phyloP scores from a whole-genome alignment of 768 basidiomycete genomes.

The Botryobasidium botryosum region DNA sequence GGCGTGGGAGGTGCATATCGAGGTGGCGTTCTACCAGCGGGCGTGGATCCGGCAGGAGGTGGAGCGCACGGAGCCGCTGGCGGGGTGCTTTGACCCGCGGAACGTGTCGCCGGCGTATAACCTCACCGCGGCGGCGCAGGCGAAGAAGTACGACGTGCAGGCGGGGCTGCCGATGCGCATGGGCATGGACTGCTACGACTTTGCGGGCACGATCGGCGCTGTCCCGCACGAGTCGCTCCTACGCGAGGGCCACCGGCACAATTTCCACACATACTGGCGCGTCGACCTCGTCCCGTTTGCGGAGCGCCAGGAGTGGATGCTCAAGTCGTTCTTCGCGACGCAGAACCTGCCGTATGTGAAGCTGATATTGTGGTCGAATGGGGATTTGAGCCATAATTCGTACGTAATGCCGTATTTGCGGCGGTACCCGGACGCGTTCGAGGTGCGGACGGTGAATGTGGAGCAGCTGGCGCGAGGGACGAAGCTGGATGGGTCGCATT shows the following conservation, averaged over 20 bases:
- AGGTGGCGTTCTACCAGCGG: conserved; percentile 61
- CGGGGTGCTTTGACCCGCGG: conserved; percentile 55
- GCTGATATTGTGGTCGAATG: conserved; percentile 86
- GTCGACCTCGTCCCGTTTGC: conserved; percentile 71
- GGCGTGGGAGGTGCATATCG: conserved; percentile 58
- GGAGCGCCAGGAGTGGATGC: conserved; percentile 72
- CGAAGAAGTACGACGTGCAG: conserved; percentile 52
- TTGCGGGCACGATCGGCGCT: conserved; percentile 61
- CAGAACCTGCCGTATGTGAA: conserved; percentile 49
- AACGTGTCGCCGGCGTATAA: conserved; percentile 53
- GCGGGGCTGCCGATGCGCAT: conserved; percentile 63
- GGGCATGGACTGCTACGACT: conserved; percentile 84
- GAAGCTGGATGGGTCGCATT: conserved; percentile 44
- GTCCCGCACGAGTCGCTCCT: conserved; percentile 12
- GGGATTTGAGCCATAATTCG: conserved; percentile 38
- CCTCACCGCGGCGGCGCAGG: conserved; percentile 42
- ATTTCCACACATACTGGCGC: conserved; percentile 91
- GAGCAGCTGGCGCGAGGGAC: conserved; percentile 53
- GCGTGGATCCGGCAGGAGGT: conserved; percentile 62
- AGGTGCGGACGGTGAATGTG: conserved; percentile 54
- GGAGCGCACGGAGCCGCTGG: conserved; percentile 40
- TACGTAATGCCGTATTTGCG: conserved; percentile 43
- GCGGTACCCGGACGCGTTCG: conserved; percentile 54
- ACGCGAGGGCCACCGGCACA: conserved; percentile 28
- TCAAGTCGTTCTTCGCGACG: conserved; percentile 88